phyloP scores from a whole-genome alignment of 2,329 filamentous ascomycete species.

The Mycocentrospora acerina region DNA sequence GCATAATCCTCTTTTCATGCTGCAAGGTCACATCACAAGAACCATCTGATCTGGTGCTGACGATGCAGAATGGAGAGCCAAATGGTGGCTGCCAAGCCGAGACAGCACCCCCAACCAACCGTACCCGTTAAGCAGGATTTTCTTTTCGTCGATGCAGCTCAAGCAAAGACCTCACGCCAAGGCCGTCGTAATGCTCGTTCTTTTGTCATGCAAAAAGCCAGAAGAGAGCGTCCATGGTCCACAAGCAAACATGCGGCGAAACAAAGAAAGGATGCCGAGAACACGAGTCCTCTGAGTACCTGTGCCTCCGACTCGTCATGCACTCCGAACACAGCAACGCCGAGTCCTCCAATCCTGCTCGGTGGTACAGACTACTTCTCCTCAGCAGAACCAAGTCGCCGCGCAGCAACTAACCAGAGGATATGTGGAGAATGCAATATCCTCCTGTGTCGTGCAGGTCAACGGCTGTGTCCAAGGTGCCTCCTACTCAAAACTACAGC shows the following conservation, averaged over 20 bases:
- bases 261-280: conserved; percentile 29
- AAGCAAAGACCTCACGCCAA: conserved; percentile 41
- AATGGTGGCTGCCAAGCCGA: conserved; percentile 22
- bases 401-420: conserved; percentile 18
- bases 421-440: conserved; percentile 35
- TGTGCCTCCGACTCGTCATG: conserved; percentile 31
- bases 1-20: conserved; percentile 20
- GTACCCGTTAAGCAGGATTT: conserved; percentile 36
- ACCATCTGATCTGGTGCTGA: conserved; percentile 20
- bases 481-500: conserved; percentile 19
- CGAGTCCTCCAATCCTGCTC: conserved; percentile 28
- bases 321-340: conserved; percentile 33
- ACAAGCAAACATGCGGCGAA: conserved; percentile 42
- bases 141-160: conserved; percentile 42
- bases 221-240: conserved; percentile 42
- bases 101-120: conserved; percentile 21
- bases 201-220: conserved; percentile 44
- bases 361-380: conserved; percentile 22
- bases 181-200: conserved; percentile 44
- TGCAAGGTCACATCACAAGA: conserved; percentile 18
- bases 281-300: conserved; percentile 29
- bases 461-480: conserved; percentile 33
- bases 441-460: conserved; percentile 30
- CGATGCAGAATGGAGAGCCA: conserved; percentile 30
- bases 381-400: conserved; percentile 14